Conservation (phyloP, 106 monocot genomes). For the Iris macrosiphon region DNA sequence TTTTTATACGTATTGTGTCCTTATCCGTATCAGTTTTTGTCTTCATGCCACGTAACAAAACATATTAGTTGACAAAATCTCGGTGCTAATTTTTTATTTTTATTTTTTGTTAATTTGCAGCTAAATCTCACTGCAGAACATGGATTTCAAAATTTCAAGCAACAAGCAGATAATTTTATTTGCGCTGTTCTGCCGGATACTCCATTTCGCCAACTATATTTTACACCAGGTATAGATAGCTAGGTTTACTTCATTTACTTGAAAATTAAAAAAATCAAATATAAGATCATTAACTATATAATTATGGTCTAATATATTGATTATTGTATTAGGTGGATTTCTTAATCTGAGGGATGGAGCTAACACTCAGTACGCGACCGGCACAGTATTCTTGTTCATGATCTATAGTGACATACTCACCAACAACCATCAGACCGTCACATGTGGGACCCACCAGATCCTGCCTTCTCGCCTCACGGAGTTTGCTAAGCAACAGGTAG, state of each 20-base stretch:
- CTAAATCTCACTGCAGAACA: conserved; percentile 34
- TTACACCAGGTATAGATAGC: conserved; percentile 45
- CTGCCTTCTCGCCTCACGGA: conserved; percentile 45
- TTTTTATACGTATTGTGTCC: too few species aligned
- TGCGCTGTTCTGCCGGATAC: conserved; percentile 80
- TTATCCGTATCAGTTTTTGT: too few species aligned
- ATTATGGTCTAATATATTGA: background rate
- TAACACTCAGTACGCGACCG: conserved; percentile 83
- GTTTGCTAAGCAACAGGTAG: conserved; percentile 95
- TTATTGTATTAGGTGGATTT: conserved; percentile 77
- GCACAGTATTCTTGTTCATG: conserved; percentile 63
- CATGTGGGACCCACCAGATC: conserved; percentile 47
- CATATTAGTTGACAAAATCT: too few species aligned
- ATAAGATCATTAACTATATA: background rate
- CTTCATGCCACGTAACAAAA: too few species aligned
- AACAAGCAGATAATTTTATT: conserved; percentile 81
- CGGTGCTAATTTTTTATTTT: background rate
- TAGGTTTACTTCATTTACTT: too few species aligned
- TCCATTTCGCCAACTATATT: conserved; percentile 53
- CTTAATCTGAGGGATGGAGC: conserved; percentile 87
- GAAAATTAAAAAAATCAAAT: too few species aligned
- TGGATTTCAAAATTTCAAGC: conserved; percentile 54
- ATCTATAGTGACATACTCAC: conserved; percentile 64
- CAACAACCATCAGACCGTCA: conserved; percentile 36
- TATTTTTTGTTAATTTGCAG: conserved; percentile 13